Evolutionary conservation across 2,329 filamentous ascomycete genomes (phyloP), one percentile per base, ranked within the genome.

Genomic region (Cladosporium halotolerans): DNA sequence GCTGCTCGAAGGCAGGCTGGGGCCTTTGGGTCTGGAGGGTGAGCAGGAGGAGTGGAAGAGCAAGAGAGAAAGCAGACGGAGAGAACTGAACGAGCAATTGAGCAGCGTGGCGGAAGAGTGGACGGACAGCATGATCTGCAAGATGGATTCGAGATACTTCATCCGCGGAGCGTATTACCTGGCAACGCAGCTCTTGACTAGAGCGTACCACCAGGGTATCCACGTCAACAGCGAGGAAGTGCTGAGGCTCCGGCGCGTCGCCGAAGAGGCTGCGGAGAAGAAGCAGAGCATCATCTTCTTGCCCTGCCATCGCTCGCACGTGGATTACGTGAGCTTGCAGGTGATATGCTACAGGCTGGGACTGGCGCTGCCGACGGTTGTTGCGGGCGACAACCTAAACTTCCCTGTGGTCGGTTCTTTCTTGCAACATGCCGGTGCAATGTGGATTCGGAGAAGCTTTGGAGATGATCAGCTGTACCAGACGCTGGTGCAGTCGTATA

Each of bases 81-180:
- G 13, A 10, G 82, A 86, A 62, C 81, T 97, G 53, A 84, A 90
- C 65, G 76, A 77, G 36, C 85, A 85, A 54, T 74, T 99, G 43
- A 79, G 83, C 52, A 84, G 96, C 65, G 85, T 96, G 4, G 87
- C 89, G 3, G 89, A 93, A 58, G 84, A 86, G 60, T 85, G 93
- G 80, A 89, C 90, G 19, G 89, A 96, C 66, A 83, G 86, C 58
- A 97, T 99, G 93, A 96, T 99, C 57, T 97, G 92, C 80, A 99
- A 99, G 73, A 92, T 97, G 79, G 93, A 53, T 14, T 53, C 51
- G 43, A 46, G 33, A 38, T 53, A 53, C 42, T 97, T 97, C 66
- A 96, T 99, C 61, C 79, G 93, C 45, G 83, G 89, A 19, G 92
- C 93, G 44, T 97, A 97, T 68, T 99, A 96, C 68, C 67, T 96